These are phyloP conservation scores for Adenanthera pavonina DNA, from an alignment of 306 rosid genomes.

Conservation along the genomic window DNA sequence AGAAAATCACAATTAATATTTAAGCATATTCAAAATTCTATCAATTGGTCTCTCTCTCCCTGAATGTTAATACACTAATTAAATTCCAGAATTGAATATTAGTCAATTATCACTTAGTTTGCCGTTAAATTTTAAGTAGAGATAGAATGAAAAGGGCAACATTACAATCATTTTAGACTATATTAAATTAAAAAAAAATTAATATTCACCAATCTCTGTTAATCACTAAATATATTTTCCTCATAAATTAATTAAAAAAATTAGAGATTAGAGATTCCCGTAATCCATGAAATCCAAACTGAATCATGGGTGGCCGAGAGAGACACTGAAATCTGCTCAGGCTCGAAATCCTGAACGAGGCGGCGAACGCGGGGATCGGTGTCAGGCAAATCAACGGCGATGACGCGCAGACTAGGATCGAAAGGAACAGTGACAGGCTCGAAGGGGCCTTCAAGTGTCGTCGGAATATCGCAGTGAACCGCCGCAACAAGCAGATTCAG, in stretches of 20 bases:
- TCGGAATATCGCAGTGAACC: constrained; percentile 49
- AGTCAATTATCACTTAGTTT: neutral
- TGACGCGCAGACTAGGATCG: constrained; percentile 59
- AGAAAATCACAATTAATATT: constrained; percentile 1
- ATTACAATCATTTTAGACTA: neutral
- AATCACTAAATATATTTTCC: neutral
- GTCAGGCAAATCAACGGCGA: constrained; percentile 70
- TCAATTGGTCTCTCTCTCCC: neutral
- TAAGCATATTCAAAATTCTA: neutral
- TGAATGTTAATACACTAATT: constrained; percentile 10
- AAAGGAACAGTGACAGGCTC: constrained; percentile 68
- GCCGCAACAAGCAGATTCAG: constrained; percentile 23
- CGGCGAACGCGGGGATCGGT: constrained; percentile 72
- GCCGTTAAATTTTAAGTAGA: neutral
- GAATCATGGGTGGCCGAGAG: constrained; percentile 67
- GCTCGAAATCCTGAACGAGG: constrained; percentile 57
- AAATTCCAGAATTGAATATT: constrained; percentile 8
- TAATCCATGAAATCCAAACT: constrained; percentile 85
- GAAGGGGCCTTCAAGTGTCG: constrained; percentile 82
- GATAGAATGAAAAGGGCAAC: neutral
- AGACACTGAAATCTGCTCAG: constrained; percentile 83
- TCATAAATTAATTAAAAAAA: neutral
- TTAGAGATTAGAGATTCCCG: constrained; percentile 48
- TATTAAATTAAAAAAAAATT: neutral
- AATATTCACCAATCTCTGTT: neutral